Conservation (phyloP, 352 stramenopile genomes). For the Aphanomyces astaci region DNA sequence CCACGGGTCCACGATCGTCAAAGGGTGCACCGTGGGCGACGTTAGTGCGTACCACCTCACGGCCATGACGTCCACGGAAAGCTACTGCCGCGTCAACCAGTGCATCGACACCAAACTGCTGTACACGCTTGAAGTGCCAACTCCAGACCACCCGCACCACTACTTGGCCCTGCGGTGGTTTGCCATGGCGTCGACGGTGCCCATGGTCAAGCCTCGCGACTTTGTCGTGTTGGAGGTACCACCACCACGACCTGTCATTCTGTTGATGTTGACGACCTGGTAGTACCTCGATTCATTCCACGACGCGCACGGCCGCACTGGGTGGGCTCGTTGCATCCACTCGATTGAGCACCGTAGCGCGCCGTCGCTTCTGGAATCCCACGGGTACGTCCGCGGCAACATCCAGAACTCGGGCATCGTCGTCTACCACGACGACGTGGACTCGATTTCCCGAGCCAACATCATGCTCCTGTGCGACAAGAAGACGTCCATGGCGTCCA, state of each 20-base stretch:
- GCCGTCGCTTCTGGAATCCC: conserved; percentile 23
- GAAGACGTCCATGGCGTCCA: background rate
- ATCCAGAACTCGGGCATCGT: conserved; percentile 20
- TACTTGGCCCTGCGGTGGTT: conserved; percentile 11
- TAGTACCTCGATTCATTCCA: conserved; percentile 30
- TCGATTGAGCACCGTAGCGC: conserved; percentile 60
- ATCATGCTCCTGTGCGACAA: conserved; percentile 12
- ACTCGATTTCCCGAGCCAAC: background rate
- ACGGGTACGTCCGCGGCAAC: conserved; percentile 19
- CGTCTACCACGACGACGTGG: background rate
- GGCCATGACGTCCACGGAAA: background rate
- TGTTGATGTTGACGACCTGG: background rate
- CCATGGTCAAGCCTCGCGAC: conserved; percentile 14
- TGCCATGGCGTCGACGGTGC: conserved; percentile 3
- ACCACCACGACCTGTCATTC: background rate
- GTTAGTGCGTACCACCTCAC: conserved; percentile 9
- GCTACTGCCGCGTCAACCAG: conserved; percentile 7
- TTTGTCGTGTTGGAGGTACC: conserved; percentile 9
- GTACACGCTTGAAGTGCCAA: conserved; percentile 13
- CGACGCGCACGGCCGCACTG: conserved; percentile 41
- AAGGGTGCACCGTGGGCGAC: background rate
- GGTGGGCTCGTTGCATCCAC: conserved; percentile 60
- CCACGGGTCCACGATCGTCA: conserved; percentile 11
- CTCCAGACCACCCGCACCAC: background rate
- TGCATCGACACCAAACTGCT: conserved; percentile 11